Conservation (phyloP, 352 stramenopile genomes). For the Plasmopara viticola region DNA sequence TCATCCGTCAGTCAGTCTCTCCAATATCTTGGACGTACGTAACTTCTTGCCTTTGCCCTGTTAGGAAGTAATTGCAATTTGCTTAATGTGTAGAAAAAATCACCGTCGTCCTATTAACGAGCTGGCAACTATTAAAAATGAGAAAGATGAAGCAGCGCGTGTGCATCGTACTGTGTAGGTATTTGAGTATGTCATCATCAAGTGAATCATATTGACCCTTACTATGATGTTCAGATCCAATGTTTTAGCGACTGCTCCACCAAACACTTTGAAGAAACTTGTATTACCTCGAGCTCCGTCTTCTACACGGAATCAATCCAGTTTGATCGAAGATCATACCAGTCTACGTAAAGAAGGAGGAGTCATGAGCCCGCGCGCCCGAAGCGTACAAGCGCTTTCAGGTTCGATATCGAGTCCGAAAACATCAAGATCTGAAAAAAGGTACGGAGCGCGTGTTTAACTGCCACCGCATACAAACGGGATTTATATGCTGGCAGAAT, state of each 20-base stretch:
- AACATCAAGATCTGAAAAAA: constrained; percentile 19
- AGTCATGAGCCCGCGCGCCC: constrained; percentile 9
- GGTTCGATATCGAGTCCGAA: constrained; percentile 7
- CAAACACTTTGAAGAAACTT: constrained; percentile 9
- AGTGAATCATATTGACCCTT: not conserved
- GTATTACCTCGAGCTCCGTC: constrained; percentile 17
- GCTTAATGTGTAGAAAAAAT: constrained; percentile 12
- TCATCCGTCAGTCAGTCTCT: constrained; percentile 70
- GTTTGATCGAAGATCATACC: constrained; percentile 1
- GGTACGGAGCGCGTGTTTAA: constrained; percentile 5
- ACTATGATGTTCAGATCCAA: constrained; percentile 10
- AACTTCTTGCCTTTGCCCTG: constrained; percentile 2
- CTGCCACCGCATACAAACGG: not conserved
- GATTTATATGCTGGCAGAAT: constrained; percentile 32
- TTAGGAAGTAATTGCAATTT: not conserved
- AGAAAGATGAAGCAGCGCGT: constrained; percentile 16
- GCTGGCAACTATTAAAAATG: constrained; percentile 33
- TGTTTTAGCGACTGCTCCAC: constrained; percentile 7
- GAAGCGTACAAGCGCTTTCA: constrained; percentile 2
- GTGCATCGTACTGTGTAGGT: constrained; percentile 16
- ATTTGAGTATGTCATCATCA: not conserved
- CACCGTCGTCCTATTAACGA: constrained; percentile 29
- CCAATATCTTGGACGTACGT: constrained; percentile 59
- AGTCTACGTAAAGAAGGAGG: constrained; percentile 11
- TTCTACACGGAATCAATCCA: constrained; percentile 11